A percentile compares a stretch with the other conserved stretches of the same genome.
These are phyloP conservation scores for Plenodomus biglobosus DNA, from an alignment of 2,329 filamentous ascomycete genomes.

Conservation along the genomic window DNA sequence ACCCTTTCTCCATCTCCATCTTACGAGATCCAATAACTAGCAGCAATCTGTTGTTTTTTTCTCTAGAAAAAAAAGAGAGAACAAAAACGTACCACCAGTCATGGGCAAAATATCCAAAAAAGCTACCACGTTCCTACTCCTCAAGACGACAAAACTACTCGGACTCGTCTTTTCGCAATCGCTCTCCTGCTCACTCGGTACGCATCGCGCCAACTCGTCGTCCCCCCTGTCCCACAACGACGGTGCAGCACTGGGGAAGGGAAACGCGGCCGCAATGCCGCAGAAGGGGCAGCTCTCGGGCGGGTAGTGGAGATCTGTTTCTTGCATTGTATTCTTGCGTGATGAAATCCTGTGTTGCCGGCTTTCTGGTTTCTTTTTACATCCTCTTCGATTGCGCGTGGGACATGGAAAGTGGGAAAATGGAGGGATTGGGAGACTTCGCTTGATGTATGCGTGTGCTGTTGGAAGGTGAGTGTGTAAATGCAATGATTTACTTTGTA, in stretches of 20 bases:
- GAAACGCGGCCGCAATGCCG: conserved; percentile 57
- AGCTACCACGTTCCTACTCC: conserved; percentile 74
- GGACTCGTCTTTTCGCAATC: conserved; percentile 38
- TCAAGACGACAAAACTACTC: conserved; percentile 66
- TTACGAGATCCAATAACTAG: background rate
- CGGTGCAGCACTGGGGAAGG: conserved; percentile 19
- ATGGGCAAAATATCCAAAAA: conserved; percentile 95
- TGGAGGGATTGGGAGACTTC: no score
- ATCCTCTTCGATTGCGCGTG: no score
- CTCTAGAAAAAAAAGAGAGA: background rate
- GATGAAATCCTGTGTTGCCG: no score
- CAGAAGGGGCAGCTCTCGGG: conserved; percentile 59
- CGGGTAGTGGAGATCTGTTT: conserved; percentile 45
- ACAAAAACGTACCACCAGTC: conserved; percentile 58
- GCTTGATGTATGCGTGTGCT: no score
- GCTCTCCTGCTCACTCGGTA: conserved; percentile 31
- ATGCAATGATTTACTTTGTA: no score
- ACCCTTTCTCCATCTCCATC: background rate
- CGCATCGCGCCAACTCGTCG: conserved; percentile 17
- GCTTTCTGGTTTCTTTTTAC: no score
- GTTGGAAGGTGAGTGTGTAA: no score
- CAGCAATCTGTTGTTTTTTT: no score
- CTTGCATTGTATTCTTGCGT: conserved; percentile 23
- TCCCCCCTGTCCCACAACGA: conserved; percentile 1
- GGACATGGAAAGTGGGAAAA: no score